A percentile compares a stretch with the other conserved stretches of the same genome.
phyloP scores from a whole-genome alignment of 2,329 filamentous ascomycete species.

The Xylariomycetidae sp. region DNA sequence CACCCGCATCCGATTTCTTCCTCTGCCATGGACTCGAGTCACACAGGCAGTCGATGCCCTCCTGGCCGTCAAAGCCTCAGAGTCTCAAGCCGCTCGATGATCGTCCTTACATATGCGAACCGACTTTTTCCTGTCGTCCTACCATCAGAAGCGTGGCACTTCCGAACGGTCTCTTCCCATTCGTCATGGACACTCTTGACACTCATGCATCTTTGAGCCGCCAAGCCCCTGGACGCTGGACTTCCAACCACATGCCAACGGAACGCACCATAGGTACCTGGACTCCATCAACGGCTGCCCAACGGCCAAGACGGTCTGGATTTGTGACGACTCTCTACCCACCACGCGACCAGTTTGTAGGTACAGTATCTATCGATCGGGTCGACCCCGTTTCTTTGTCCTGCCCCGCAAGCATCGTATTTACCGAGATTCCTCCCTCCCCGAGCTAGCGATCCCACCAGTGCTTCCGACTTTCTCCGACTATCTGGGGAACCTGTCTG shows the following conservation, averaged over 20 bases:
- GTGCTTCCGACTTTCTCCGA: slow-evolving; percentile 13
- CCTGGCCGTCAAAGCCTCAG: neutral
- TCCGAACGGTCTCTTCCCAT: neutral
- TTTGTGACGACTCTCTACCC: too few relatives aligned
- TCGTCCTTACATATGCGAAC: slow-evolving; percentile 1
- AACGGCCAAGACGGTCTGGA: too few relatives aligned
- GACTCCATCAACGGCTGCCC: neutral
- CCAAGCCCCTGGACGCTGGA: slow-evolving; percentile 2
- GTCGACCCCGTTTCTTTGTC: neutral
- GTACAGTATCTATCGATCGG: neutral
- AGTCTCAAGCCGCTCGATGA: neutral
- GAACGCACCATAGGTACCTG: neutral
- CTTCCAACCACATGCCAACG: neutral
- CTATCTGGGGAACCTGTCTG: slow-evolving; percentile 11
- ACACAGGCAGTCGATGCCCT: neutral
- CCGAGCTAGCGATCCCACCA: neutral
- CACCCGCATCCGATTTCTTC: neutral
- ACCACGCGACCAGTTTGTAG: neutral
- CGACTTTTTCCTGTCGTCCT: slow-evolving; percentile 3
- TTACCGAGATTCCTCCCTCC: slow-evolving; percentile 1
- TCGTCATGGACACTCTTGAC: neutral
- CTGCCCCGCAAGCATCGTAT: slow-evolving; percentile 7
- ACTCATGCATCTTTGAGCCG: slow-evolving; percentile 1
- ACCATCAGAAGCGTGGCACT: slow-evolving; percentile 1
- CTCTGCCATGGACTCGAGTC: neutral